Conservation (phyloP, 768 basidiomycete genomes). For the Gloeophyllum trabeum region DNA sequence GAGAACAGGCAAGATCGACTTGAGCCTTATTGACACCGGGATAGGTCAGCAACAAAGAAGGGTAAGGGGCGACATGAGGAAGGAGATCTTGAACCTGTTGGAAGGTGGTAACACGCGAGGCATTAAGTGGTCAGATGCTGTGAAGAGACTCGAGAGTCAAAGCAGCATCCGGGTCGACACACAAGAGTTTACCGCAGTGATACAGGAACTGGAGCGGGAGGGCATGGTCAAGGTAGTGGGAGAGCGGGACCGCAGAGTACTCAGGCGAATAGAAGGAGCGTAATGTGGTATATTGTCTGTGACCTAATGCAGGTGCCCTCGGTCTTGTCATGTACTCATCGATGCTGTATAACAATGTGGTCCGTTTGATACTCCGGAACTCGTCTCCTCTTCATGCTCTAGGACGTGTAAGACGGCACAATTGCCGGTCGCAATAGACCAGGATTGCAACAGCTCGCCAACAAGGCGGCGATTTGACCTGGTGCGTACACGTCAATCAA, state of each 20-base stretch:
- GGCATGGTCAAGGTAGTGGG: conserved; percentile 80
- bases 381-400: no score
- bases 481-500: no score
- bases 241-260: conserved; percentile 76
- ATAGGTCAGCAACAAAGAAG: conserved; percentile 81
- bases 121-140: conserved; percentile 74
- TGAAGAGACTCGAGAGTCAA: conserved; percentile 72
- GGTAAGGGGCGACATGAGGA: conserved; percentile 82
- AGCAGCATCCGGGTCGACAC: conserved; percentile 72
- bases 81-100: conserved; percentile 61
- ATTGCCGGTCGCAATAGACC: no score
- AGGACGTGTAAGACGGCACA: no score
- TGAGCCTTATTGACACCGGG: conserved; percentile 91
- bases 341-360: no score
- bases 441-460: no score
- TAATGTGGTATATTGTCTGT: no score
- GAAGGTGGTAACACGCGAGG: conserved; percentile 42
- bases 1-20: conserved; percentile 92
- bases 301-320: conserved; percentile 58
- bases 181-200: conserved; percentile 72
- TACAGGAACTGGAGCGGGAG: conserved; percentile 73
- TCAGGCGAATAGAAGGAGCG: conserved; percentile 47
- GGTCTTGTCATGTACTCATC: no score
- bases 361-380: no score
- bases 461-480: no score